phyloP scores from a whole-genome alignment of 768 basidiomycete genomes.

The Suillus subaureus region DNA sequence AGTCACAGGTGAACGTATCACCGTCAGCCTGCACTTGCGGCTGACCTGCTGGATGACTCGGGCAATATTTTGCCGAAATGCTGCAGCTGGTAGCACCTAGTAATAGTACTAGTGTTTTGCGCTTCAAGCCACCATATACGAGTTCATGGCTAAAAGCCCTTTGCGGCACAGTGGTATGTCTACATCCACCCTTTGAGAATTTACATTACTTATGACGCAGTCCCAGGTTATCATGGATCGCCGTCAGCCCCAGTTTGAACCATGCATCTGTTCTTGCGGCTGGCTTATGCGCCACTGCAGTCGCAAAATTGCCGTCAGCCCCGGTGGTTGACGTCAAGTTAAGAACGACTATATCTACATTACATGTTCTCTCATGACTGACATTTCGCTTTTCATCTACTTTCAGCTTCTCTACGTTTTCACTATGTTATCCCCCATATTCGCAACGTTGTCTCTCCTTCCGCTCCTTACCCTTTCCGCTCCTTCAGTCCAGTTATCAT shows the following conservation, averaged over 20 bases:
- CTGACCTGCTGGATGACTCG: no score
- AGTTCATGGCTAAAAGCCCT: no score
- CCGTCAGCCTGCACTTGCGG: no score
- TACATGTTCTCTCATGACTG: neutral
- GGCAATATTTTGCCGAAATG: no score
- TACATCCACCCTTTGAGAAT: neutral
- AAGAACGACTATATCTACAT: neutral
- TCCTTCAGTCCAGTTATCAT: constrained; percentile 24
- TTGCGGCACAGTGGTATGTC: neutral
- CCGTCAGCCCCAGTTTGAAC: neutral
- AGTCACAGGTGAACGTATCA: no score
- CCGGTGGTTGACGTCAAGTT: constrained; percentile 1
- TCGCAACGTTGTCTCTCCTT: constrained; percentile 17
- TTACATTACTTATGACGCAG: neutral
- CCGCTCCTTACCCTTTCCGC: constrained; percentile 30
- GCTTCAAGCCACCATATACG: no score
- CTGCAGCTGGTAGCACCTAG: no score
- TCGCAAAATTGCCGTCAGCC: neutral
- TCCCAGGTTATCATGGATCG: neutral
- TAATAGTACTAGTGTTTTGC: no score
- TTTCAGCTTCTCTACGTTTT: neutral
- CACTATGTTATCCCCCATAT: constrained; percentile 7
- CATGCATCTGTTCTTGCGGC: constrained; percentile 4
- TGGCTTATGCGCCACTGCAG: neutral
- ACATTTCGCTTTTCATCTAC: neutral